Evolutionary conservation across 2,329 filamentous ascomycete species (phyloP), one percentile per base, ranked within the genome.

Genomic region (Penicillium hesseltinei): DNA sequence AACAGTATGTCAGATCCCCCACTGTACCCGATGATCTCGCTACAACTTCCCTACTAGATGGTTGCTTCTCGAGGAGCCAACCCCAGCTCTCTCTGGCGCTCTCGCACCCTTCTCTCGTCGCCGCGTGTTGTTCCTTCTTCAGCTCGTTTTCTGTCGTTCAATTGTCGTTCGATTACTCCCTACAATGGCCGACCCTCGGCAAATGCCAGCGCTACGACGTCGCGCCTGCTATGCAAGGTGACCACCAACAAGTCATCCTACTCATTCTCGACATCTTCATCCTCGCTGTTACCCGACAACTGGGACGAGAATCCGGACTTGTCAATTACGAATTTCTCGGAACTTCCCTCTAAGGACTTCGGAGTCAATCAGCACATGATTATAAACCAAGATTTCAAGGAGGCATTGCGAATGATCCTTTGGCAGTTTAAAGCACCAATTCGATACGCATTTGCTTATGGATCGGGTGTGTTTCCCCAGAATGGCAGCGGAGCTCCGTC

Each of bases 291-390:
- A 17, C 63, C 63, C 15, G 65, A 81, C 10, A 85, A 88, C 67
- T 93, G 90, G 90, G 90, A 94, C 68, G 86, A 90, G 55, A 85
- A 90, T 63, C 84, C 87, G 15, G 83, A 91, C 63, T 84, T 87
- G 59, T 81, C 85, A 61, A 89, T 92, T 66, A 85, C 85, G 48
- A 83, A 85, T 60, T 93, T 93, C 77, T 86, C 87, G 31, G 83
- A 93, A 69, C 81, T 94, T 23, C 90, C 90, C 2, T 87, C 89
- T 64, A 83, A 84, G 60, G 87, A 90, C 66, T 97, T 97, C 66
- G 94, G 94, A 17, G 88, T 92, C 66, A 99, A 99, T 67, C 94
- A 99, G 75, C 90, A 97, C 76, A 96, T 97, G 81, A 82, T 91
- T 59, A 95, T 97, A 71, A 95, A 97, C 71, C 87, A 91, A 71